Conservation (phyloP, 495 filamentous ascomycete genomes). For the Astrocystis sublimbata region DNA sequence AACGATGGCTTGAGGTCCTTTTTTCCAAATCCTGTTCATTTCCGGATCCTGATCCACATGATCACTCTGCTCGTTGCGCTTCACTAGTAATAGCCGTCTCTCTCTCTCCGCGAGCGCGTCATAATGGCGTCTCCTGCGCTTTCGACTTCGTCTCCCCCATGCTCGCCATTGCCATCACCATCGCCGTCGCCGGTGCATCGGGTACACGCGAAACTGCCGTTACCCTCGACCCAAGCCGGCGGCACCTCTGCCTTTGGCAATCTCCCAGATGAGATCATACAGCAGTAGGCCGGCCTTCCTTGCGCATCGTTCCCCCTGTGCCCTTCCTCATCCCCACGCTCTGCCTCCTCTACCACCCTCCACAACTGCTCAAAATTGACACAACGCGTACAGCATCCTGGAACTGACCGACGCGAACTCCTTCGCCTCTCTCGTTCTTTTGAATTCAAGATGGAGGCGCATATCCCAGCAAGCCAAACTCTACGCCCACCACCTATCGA, state of each 20-base stretch:
- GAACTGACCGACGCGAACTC: constrained; percentile 71
- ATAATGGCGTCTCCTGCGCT: constrained; percentile 11
- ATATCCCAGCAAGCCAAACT: constrained; percentile 70
- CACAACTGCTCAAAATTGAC: constrained; percentile 9
- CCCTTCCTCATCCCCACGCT: background rate
- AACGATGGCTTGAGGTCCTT: constrained; percentile 2
- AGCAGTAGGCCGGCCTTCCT: constrained; percentile 40
- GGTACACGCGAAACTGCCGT: constrained; percentile 34
- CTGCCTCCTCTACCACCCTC: background rate
- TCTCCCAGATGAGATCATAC: constrained; percentile 52
- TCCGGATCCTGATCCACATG: background rate
- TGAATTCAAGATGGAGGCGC: constrained; percentile 75
- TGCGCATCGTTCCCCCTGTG: background rate
- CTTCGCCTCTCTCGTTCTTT: constrained; percentile 79
- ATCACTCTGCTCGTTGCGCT: background rate
- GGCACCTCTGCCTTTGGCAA: constrained; percentile 41
- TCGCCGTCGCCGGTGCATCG: constrained; percentile 18
- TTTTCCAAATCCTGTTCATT: constrained; percentile 1
- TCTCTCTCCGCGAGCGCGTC: background rate
- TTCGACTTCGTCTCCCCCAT: background rate
- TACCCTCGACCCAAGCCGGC: constrained; percentile 20
- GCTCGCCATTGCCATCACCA: constrained; percentile 2
- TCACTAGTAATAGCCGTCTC: background rate
- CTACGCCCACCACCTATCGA: constrained; percentile 74
- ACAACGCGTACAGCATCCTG: constrained; percentile 62